phyloP scores from a whole-genome alignment of 176 grass and related monocot genomes.

The Sorghum bicolor region Sorghum_bicolor_NCBIv3 NC_012870.2:61439501-61440000 shows the following conservation, averaged over 20 bases:
- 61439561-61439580: neutral
- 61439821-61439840: neutral
- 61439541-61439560: neutral
- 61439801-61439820: neutral
- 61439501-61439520: neutral
- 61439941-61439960: neutral
- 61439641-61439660: neutral
- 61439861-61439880: neutral
- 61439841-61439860: neutral
- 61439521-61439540: neutral
- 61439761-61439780: neutral
- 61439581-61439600: neutral
- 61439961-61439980: neutral
- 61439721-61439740: neutral
- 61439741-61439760: neutral
- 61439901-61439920: neutral
- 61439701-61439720: neutral
- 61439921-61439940: neutral
- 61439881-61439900: neutral
- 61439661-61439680: neutral
- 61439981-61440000: neutral
- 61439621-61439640: neutral
- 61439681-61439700: neutral
- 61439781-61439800: neutral
- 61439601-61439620: neutral